Conservation (phyloP, 1,139 yeast genomes). For the Saccharomyces hybrid region DNA sequence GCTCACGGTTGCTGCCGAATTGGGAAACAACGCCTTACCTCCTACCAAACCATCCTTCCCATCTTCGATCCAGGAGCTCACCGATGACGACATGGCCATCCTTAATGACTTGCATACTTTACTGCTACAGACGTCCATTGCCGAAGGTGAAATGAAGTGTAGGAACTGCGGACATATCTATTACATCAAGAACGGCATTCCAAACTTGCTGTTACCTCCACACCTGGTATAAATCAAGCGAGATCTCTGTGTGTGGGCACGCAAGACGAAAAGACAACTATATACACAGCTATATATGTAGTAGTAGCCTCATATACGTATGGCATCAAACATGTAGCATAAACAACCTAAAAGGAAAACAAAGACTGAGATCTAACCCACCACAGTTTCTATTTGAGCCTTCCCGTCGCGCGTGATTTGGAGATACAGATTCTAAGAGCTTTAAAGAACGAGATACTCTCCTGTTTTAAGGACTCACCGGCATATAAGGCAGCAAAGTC, state of each 20-base stretch:
- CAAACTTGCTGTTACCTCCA: slow-evolving; percentile 91
- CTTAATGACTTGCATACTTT: slow-evolving; percentile 70
- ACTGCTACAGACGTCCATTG: slow-evolving; percentile 76
- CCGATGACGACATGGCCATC: slow-evolving; percentile 50
- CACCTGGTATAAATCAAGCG: slow-evolving; percentile 50
- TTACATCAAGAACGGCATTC: slow-evolving; percentile 85
- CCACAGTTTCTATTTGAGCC: background rate
- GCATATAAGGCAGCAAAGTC: background rate
- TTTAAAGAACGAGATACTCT: background rate
- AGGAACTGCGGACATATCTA: slow-evolving; percentile 80
- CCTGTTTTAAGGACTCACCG: background rate
- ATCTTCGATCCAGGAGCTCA: slow-evolving; percentile 30
- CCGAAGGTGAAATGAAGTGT: slow-evolving; percentile 86
- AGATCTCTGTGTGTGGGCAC: background rate
- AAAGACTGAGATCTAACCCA: background rate
- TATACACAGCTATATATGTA: background rate
- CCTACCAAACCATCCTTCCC: slow-evolving; percentile 42
- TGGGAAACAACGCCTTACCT: slow-evolving; percentile 57
- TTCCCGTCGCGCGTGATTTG: background rate
- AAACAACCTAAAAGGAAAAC: background rate
- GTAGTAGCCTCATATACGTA: background rate
- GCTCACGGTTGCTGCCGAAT: slow-evolving; percentile 63
- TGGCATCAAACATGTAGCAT: background rate
- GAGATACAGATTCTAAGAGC: background rate
- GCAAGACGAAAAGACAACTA: background rate